A percentile compares a stretch with the other conserved stretches of the same genome.
phyloP scores from a whole-genome alignment of 371 early-diverging fungal genomes.

The Coemansia sp. region DNA sequence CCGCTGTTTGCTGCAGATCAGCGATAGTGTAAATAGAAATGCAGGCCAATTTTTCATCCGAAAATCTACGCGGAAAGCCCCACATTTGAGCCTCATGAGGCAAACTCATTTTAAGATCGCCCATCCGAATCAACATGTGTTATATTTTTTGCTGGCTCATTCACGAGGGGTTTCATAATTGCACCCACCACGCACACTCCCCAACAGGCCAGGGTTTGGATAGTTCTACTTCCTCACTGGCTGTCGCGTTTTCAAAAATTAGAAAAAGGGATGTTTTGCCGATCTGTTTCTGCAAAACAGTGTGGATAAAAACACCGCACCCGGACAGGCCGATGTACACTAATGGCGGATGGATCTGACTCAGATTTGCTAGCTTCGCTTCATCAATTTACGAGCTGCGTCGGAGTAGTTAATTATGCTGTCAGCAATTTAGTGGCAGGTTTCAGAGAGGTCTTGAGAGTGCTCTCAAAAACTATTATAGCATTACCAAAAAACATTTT shows the following conservation, averaged over 20 bases:
- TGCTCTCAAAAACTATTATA: too few relatives aligned
- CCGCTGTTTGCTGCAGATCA: constrained; percentile 3
- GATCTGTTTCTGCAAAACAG: background rate
- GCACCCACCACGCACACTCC: background rate
- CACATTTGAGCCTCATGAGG: background rate
- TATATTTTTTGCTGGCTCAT: background rate
- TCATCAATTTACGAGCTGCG: too few relatives aligned
- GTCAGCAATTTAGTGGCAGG: too few relatives aligned
- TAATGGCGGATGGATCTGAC: background rate
- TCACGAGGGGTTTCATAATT: background rate
- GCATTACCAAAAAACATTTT: too few relatives aligned
- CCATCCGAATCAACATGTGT: background rate
- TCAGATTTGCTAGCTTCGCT: too few relatives aligned
- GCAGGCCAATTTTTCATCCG: background rate
- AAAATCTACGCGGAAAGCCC: background rate
- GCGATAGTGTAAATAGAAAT: background rate
- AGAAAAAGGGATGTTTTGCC: background rate
- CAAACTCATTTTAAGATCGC: background rate
- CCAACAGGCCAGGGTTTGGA: background rate
- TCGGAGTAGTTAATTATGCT: too few relatives aligned
- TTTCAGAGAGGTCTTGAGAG: too few relatives aligned
- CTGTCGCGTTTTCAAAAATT: background rate
- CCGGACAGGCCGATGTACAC: background rate
- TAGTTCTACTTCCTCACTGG: too few relatives aligned
- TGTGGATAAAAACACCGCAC: background rate